A percentile compares a stretch with the other conserved stretches of the same genome.
phyloP scores from a whole-genome alignment of 2,329 filamentous ascomycete species.

The Leptosphaerulina australis region DNA sequence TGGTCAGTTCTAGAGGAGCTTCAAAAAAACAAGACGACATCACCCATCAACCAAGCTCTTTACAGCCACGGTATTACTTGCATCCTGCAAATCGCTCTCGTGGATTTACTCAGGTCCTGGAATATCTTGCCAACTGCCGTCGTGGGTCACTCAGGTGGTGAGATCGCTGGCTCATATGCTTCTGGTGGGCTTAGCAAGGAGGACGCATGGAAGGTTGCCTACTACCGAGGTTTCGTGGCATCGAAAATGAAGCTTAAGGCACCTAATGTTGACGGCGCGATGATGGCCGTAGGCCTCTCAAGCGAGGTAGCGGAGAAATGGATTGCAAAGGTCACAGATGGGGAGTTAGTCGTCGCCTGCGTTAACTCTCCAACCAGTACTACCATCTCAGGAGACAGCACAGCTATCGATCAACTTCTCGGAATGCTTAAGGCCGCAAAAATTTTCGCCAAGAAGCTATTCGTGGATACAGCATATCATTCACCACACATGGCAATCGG shows the following conservation, averaged over 20 bases:
- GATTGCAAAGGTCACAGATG: slow-evolving; percentile 16
- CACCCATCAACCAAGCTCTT: slow-evolving; percentile 26
- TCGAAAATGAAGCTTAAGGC: neutral
- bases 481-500: slow-evolving; percentile 31
- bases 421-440: slow-evolving; percentile 44
- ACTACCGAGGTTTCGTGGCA: slow-evolving; percentile 22
- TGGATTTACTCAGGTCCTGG: slow-evolving; percentile 36
- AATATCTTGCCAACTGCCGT: slow-evolving; percentile 31
- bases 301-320: neutral
- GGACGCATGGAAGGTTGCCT: slow-evolving; percentile 20
- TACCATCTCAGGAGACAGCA: slow-evolving; percentile 54
- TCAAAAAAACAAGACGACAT: slow-evolving; percentile 26
- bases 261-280: slow-evolving; percentile 28
- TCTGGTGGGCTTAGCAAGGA: slow-evolving; percentile 27
- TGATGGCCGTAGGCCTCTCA: slow-evolving; percentile 36
- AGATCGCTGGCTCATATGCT: slow-evolving; percentile 35
- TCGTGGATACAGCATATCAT: slow-evolving; percentile 37
- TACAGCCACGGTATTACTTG: slow-evolving; percentile 17
- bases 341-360: slow-evolving; percentile 29
- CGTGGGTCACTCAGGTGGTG: slow-evolving; percentile 39
- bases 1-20: slow-evolving; percentile 31
- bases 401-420: slow-evolving; percentile 44
- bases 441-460: slow-evolving; percentile 49
- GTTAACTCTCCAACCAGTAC: slow-evolving; percentile 52
- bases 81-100: slow-evolving; percentile 31